Evolutionary conservation across 2,329 filamentous ascomycete species (phyloP).

Genomic region (Colletotrichum lindemuthianum): DNA sequence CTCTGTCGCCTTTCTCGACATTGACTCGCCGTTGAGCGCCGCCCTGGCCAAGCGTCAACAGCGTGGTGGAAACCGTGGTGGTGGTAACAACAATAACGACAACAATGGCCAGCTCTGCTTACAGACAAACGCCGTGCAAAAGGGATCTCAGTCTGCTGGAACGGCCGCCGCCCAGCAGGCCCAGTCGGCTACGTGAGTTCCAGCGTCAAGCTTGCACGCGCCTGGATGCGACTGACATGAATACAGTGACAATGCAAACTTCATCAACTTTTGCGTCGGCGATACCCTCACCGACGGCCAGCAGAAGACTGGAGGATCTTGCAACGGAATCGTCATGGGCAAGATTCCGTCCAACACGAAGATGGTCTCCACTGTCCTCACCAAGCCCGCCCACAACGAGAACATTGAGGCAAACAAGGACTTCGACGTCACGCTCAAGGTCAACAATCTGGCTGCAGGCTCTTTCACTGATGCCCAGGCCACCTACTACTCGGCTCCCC

Average conservation of each 20-base stretch:
- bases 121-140: slow-evolving; percentile 54
- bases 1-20: slow-evolving; percentile 48
- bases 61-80: slow-evolving; percentile 34
- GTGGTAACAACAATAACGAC: slow-evolving; percentile 37
- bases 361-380: slow-evolving; percentile 68
- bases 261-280: slow-evolving; percentile 70
- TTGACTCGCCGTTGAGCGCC: slow-evolving; percentile 46
- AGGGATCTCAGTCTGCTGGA: slow-evolving; percentile 60
- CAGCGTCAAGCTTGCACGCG: too few relatives aligned
- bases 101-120: slow-evolving; percentile 31
- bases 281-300: slow-evolving; percentile 68
- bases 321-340: slow-evolving; percentile 72
- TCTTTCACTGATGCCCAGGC: slow-evolving; percentile 68
- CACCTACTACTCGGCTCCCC: slow-evolving; percentile 71
- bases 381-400: slow-evolving; percentile 62
- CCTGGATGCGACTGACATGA: background rate
- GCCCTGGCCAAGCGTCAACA: slow-evolving; percentile 55
- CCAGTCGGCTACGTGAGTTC: slow-evolving; percentile 61
- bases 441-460: slow-evolving; percentile 65
- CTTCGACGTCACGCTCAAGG: slow-evolving; percentile 64
- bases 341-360: slow-evolving; percentile 64
- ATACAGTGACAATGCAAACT: slow-evolving; percentile 66
- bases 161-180: slow-evolving; percentile 58
- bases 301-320: slow-evolving; percentile 67
- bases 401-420: slow-evolving; percentile 56